Evolutionary conservation across 177 flowering plant genomes (phyloP).

Genomic region (Vitis hybrid): DNA sequence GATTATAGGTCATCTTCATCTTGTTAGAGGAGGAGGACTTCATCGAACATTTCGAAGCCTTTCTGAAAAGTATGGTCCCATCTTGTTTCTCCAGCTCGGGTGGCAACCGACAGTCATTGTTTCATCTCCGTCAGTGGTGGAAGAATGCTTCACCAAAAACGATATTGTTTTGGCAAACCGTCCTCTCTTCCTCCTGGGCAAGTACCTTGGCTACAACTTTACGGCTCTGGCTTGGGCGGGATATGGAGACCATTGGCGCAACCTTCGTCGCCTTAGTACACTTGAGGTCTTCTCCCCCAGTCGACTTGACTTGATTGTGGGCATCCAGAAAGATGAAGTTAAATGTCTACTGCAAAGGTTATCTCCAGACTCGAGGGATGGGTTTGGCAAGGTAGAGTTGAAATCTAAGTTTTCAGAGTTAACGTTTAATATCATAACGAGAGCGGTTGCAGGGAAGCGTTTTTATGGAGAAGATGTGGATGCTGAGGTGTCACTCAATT

Average conservation of each 20-base stretch:
- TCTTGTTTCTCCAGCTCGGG: conserved; percentile 22
- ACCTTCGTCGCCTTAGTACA: conserved; percentile 33
- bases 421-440: conserved; percentile 30
- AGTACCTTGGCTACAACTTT: conserved; percentile 22
- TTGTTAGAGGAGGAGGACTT: conserved; percentile 13
- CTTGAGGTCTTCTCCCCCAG: conserved; percentile 29
- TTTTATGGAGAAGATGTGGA: conserved; percentile 22
- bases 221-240: conserved; percentile 15
- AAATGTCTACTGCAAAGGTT: conserved; percentile 7
- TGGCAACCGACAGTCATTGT: conserved; percentile 15
- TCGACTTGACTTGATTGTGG: conserved; percentile 17
- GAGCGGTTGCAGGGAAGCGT: conserved; percentile 40
- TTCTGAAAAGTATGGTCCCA: conserved; percentile 15
- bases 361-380: neutral
- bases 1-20: conserved; percentile 16
- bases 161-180: conserved; percentile 31
- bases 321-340: conserved; percentile 34
- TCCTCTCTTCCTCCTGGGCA: conserved; percentile 6
- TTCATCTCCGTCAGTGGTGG: conserved; percentile 18
- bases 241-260: conserved; percentile 42
- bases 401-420: conserved; percentile 26
- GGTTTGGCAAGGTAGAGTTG: conserved; percentile 25
- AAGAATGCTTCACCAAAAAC: conserved; percentile 35
- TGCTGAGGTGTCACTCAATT: conserved; percentile 25
- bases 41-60: conserved; percentile 9